These are phyloP conservation scores for Candida sanyaensis DNA, from an alignment of 1,139 yeast genomes.

Conservation along the genomic window DNA sequence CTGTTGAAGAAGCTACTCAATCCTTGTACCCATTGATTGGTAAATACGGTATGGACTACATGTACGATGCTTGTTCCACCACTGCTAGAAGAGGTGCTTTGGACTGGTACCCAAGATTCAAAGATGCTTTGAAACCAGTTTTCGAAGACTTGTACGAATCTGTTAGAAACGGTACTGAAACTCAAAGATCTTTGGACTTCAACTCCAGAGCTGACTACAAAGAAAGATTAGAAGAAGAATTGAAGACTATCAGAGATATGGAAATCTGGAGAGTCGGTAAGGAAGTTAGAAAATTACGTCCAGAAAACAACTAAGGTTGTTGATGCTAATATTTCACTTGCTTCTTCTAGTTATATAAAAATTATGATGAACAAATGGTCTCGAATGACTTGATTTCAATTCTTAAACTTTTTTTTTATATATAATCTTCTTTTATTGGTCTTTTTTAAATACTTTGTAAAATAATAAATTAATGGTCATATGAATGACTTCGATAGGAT, in stretches of 20 bases:
- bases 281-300: constrained; percentile 99
- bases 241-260: constrained; percentile 89
- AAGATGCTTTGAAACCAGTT: constrained; percentile 98
- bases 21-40: constrained; percentile 98
- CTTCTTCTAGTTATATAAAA: constrained; percentile 1
- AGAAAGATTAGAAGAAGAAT: constrained; percentile 92
- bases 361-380: constrained; percentile 25
- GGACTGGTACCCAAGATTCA: constrained; percentile 99
- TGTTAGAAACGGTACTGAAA: constrained; percentile 95
- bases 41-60: constrained; percentile 99
- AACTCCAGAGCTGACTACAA: constrained; percentile 98
- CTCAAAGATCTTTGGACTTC: constrained; percentile 96
- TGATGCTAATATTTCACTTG: neutral
- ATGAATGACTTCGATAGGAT: constrained; percentile 2
- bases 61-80: constrained; percentile 99
- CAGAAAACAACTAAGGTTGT: constrained; percentile 79
- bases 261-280: constrained; percentile 99
- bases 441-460: neutral
- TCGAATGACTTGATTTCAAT: constrained; percentile 32
- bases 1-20: constrained; percentile 99
- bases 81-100: constrained; percentile 99
- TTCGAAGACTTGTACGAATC: constrained; percentile 94
- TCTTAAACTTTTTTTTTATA: constrained; percentile 23
- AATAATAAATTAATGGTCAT: constrained; percentile 1
- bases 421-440: neutral